Evolutionary conservation across 805 yeast species (phyloP).

Genomic region (Pachysolen tannophilus): DNA sequence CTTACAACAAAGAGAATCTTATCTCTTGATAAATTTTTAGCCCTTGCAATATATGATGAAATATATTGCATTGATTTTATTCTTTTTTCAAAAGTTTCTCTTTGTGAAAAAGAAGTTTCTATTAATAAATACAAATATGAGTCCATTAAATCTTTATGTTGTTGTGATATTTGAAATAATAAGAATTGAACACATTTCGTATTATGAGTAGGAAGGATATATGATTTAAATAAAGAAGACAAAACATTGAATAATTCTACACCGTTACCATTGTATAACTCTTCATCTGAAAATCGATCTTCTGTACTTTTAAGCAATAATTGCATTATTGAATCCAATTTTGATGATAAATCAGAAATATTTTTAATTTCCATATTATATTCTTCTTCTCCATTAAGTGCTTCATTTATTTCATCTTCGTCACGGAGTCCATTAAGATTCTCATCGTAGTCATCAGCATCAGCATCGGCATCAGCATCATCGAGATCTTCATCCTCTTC

Average conservation of each 20-base stretch:
- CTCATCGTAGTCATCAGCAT: conserved; percentile 19
- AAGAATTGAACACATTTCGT: conserved; percentile 84
- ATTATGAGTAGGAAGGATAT: conserved; percentile 84
- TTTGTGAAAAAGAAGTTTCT: conserved; percentile 70
- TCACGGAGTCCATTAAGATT: conserved; percentile 17
- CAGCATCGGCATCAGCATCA: conserved; percentile 14
- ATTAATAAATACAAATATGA: conserved; percentile 75
- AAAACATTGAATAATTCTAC: conserved; percentile 64
- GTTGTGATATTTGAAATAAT: conserved; percentile 73
- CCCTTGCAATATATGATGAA: conserved; percentile 85
- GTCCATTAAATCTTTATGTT: conserved; percentile 75
- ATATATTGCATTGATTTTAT: conserved; percentile 89
- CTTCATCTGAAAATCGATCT: conserved; percentile 39
- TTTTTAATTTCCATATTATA: conserved; percentile 38
- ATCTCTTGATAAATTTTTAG: conserved; percentile 56
- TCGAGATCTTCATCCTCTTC: conserved; percentile 19
- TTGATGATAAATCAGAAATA: conserved; percentile 48
- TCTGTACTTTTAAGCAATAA: conserved; percentile 46
- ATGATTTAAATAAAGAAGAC: conserved; percentile 69
- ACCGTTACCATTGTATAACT: conserved; percentile 54
- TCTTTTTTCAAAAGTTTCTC: conserved; percentile 64
- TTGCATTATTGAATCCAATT: conserved; percentile 64
- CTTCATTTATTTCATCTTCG: conserved; percentile 22
- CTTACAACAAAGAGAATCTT: conserved; percentile 81
- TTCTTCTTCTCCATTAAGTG: conserved; percentile 37